Evolutionary conservation across 2,329 filamentous ascomycete species (phyloP), one percentile per base, ranked within the genome.

Genomic region (Sclerotinia sclerotiorum): DNA sequence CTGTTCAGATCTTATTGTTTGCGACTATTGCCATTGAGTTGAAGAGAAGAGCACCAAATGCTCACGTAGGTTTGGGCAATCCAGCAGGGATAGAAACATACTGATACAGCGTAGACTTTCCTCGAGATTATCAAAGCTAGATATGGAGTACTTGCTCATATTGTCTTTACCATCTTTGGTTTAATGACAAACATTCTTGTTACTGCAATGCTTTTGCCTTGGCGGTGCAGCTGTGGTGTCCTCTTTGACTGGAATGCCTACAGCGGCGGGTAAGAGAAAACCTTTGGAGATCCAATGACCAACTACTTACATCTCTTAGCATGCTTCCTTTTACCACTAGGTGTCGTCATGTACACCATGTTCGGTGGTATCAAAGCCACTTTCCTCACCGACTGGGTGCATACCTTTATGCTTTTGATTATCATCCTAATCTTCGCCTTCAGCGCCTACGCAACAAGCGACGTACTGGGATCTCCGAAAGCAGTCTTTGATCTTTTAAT

Each of bases 21-120:
- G 93, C 94, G 1, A 96, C 93, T 0, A 84, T 97, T 39, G 93
- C 93, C 42, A 97, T 97, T 73, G 92, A 96, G 78, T 80, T 97
- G 65, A 97, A 97, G 82, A 84, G 91, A 72, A 87, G 91, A 68
- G 92, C 93, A 0, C 93, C 93, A 0, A 96, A 97, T 76, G 93
- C 93, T 0, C 93, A 97, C 70, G 76, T 78, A 71, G 70, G 75
- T 76, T 67, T 54, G 29, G 17, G 0, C 21, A 65, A 21, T 19
- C 32, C 29, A 39, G 15, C 11, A 19, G 5, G n/a, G 32, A 42
- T 32, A 49, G 15, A 49, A 5, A 29, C 35, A 44, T 65, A 44
- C 70, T 71, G 21, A 73, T 57, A 0, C 10, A 17, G 5, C 19
- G 10, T 55, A 78, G 73, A 89, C 87, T 0, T 94, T 93, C 78